These are phyloP conservation scores for Starmera dryadoides DNA, from an alignment of 805 yeast species.

Conservation along the genomic window DNA sequence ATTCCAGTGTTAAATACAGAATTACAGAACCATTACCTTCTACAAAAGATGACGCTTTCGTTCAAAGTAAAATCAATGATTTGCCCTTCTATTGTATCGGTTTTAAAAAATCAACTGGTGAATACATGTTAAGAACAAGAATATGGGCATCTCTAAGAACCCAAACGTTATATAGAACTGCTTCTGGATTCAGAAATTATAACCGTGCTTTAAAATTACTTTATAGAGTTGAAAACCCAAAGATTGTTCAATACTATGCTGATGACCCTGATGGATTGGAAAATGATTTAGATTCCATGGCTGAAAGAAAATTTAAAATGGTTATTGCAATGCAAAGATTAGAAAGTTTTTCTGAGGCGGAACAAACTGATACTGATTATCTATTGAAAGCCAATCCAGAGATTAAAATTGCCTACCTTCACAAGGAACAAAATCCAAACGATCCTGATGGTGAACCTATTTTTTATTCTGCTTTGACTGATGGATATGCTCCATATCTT, in stretches of 20 bases:
- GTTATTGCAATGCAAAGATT: conserved; percentile 85
- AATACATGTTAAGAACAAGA: conserved; percentile 62
- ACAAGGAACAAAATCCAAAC: conserved; percentile 28
- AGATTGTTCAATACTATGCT: conserved; percentile 36
- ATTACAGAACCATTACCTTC: no score
- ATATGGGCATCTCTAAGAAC: conserved; percentile 83
- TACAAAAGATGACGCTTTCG: conserved; percentile 25
- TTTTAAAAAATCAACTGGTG: conserved; percentile 58
- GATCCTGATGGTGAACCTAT: conserved; percentile 20
- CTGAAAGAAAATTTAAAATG: conserved; percentile 71
- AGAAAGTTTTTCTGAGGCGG: conserved; percentile 55
- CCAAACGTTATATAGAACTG: conserved; percentile 78
- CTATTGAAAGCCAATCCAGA: conserved; percentile 71
- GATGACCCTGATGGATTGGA: conserved; percentile 50
- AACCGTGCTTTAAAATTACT: conserved; percentile 63
- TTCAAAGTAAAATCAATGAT: conserved; percentile 43
- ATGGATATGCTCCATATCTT: conserved; percentile 47
- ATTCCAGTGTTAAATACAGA: no score
- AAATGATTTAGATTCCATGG: conserved; percentile 61
- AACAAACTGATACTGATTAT: conserved; percentile 59
- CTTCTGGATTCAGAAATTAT: conserved; percentile 80
- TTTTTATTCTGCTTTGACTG: conserved; percentile 62
- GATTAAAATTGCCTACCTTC: conserved; percentile 46
- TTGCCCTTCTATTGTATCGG: conserved; percentile 70
- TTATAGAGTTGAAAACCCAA: conserved; percentile 59